These are phyloP conservation scores for Aegilops umbellulata DNA, from an alignment of 176 grass and related monocot species.

Conservation along the genomic window DNA sequence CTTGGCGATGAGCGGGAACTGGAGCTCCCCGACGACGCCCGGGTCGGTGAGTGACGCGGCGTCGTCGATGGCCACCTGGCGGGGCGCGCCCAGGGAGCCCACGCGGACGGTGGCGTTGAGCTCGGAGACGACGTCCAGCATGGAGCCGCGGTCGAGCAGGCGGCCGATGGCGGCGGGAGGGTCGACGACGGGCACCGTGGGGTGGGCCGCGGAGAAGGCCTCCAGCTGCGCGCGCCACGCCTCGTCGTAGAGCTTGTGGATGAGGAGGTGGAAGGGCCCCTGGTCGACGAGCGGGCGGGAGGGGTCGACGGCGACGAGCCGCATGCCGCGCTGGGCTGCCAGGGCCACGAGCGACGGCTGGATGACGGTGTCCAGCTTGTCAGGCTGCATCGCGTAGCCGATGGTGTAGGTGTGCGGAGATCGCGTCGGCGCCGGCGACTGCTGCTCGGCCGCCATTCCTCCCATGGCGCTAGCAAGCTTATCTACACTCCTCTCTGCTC, in stretches of 20 bases:
- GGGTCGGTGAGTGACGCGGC: constrained; percentile 15
- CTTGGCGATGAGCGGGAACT: constrained; percentile 49
- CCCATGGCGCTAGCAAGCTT: neutral
- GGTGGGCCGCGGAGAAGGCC: constrained; percentile 48
- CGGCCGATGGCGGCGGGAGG: constrained; percentile 51
- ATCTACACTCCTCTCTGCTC: neutral
- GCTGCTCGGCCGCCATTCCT: neutral
- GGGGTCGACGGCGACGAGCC: constrained; percentile 45
- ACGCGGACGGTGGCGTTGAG: constrained; percentile 8
- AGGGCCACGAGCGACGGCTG: constrained; percentile 50
- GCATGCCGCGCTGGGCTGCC: constrained; percentile 39
- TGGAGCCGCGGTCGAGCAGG: constrained; percentile 67
- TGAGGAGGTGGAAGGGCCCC: constrained; percentile 61
- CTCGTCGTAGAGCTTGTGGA: constrained; percentile 60
- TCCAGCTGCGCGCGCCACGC: constrained; percentile 58
- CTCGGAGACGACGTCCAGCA: constrained; percentile 60
- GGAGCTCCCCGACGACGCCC: constrained; percentile 15
- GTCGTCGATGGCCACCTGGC: constrained; percentile 11
- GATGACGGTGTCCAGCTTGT: constrained; percentile 64
- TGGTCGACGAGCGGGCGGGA: constrained; percentile 44
- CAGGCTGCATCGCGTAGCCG: constrained; percentile 55
- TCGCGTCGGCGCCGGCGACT: neutral
- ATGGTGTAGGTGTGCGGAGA: constrained; percentile 13
- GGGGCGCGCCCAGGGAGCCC: neutral
- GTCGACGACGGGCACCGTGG: constrained; percentile 52